phyloP scores from a whole-genome alignment of 345 rosid genomes.

The Acer saccharum region DNA sequence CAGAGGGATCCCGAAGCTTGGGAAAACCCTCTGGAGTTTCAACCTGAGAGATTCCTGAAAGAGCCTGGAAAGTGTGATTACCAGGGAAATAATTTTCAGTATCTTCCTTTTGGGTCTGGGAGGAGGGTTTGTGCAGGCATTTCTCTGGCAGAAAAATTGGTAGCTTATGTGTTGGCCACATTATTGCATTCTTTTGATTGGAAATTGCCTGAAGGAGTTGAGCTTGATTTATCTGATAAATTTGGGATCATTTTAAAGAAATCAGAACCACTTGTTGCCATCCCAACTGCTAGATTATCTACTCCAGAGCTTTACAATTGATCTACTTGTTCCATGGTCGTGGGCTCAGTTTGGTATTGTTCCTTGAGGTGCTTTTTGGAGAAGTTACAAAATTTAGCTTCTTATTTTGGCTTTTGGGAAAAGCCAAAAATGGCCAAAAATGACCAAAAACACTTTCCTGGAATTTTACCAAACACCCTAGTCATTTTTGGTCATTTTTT shows the following conservation, averaged over 20 bases:
- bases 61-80: constrained; percentile 8
- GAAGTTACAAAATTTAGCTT: too few relatives aligned
- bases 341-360: too few relatives aligned
- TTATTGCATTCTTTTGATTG: constrained; percentile 20
- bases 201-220: not conserved
- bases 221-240: constrained; percentile 7
- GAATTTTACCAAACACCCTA: too few relatives aligned
- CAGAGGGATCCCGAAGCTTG: constrained; percentile 15
- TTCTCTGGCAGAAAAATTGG: constrained; percentile 13
- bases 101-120: constrained; percentile 28
- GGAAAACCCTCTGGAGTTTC: constrained; percentile 19
- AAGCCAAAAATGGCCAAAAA: too few relatives aligned
- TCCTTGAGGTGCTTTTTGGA: too few relatives aligned
- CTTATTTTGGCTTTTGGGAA: too few relatives aligned
- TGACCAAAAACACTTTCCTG: too few relatives aligned
- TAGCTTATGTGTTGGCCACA: constrained; percentile 2
- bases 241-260: constrained; percentile 21
- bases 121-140: constrained; percentile 29
- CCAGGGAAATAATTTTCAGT: constrained; percentile 6
- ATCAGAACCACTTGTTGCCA: constrained; percentile 5
- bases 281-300: constrained; percentile 15
- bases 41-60: constrained; percentile 3
- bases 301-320: not conserved
- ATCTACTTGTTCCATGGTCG: not conserved
- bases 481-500: too few relatives aligned